Conservation (phyloP, 2,329 filamentous ascomycete species). For the Aspergillus luchuensis region DNA sequence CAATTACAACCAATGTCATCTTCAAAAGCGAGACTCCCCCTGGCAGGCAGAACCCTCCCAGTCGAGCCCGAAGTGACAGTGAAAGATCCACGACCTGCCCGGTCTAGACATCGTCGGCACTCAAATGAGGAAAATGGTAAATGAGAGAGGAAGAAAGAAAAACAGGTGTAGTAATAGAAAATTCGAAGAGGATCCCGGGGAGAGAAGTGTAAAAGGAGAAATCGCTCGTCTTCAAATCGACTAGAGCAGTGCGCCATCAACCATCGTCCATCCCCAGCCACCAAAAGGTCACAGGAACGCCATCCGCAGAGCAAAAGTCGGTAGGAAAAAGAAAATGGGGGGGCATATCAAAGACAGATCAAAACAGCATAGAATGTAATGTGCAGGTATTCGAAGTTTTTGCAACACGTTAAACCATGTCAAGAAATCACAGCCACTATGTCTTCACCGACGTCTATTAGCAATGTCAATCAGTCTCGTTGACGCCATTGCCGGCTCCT, state of each 20-base stretch:
- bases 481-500: constrained; percentile 18
- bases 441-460: constrained; percentile 17
- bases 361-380: constrained; percentile 16
- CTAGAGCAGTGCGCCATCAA: constrained; percentile 27
- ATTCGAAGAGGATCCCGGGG: constrained; percentile 6
- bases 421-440: constrained; percentile 16
- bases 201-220: constrained; percentile 11
- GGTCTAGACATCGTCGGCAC: constrained; percentile 3
- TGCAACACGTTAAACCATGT: constrained; percentile 8
- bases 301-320: constrained; percentile 20
- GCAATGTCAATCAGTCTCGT: constrained; percentile 23
- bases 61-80: not conserved
- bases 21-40: not conserved
- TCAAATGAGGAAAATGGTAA: not conserved
- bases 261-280: constrained; percentile 26
- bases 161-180: constrained; percentile 5
- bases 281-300: constrained; percentile 26
- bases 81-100: not conserved
- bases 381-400: constrained; percentile 12
- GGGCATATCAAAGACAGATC: constrained; percentile 22
- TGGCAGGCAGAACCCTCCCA: not conserved
- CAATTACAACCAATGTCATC: constrained; percentile 18
- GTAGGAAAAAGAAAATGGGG: not conserved
- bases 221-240: constrained; percentile 22
- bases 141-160: not conserved